Evolutionary conservation across 257 asterid species (phyloP), one percentile per base, ranked within the genome.

Genomic region (Petunia axillaris): DNA sequence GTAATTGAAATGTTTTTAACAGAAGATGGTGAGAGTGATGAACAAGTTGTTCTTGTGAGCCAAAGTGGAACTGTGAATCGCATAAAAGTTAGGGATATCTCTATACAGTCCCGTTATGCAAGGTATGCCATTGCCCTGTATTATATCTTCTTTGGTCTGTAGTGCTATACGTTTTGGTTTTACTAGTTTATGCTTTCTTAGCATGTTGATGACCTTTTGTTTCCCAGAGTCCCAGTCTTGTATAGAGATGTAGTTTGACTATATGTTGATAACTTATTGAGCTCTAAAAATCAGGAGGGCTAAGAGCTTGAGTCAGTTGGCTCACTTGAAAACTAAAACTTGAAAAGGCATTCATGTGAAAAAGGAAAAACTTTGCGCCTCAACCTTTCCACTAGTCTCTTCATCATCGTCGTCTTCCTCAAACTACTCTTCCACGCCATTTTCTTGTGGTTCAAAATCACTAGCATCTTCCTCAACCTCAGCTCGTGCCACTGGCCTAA

Each of bases 31-130:
- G 98, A 92, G 82, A 94, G 98, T 79, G 97, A 93, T 79, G 98
- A 96, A 83, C 98, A 96, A 83, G 94, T 96, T 81, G 99, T 96
- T 82, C 91, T 94, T 80, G 98, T 94, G 63, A 96, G 99, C 89
- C 99, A 96, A 82, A 96, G 97, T 83, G 99, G 99, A 89, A 96
- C 98, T 1, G 98, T 94, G 41, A 94, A 96, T 87, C 91, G 99
- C 83, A 94, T 96, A 66, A 96, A 96, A 89, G 98, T 96, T 83
- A 91, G 92, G 77, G 98, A 96, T 54, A 91, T 96, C 84, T 94
- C 98, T 65, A 87, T 94, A 59, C 99, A 96, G 88, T 96, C 99
- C 53, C 97, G 99, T 9, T 91, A 77, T 63, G 98, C 99, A 82
- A 95, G 98, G 99, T 95, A 87, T 46, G 6, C 38, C 14, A 13